Evolutionary conservation across 495 filamentous ascomycete genomes (phyloP).

Genomic region (Coniosporium apollinis): DNA sequence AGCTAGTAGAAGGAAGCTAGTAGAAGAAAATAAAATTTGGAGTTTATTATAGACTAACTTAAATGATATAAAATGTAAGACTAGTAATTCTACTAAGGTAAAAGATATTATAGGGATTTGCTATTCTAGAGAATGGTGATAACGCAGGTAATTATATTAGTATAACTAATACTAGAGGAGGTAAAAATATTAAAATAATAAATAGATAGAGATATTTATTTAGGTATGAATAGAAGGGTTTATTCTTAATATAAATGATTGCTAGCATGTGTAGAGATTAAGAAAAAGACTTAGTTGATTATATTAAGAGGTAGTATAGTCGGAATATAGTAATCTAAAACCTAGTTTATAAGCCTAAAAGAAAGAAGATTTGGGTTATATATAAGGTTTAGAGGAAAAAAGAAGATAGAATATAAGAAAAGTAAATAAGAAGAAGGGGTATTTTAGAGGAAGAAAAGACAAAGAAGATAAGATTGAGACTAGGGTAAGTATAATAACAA

Average conservation of each 20-base stretch:
- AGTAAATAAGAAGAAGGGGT: no score
- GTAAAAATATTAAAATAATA: constrained; percentile 20
- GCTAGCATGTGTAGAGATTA: constrained; percentile 17
- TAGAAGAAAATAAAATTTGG: constrained; percentile 1
- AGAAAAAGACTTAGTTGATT: constrained; percentile 21
- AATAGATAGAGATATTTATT: constrained; percentile 19
- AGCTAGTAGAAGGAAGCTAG: constrained; percentile 6
- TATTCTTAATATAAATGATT: constrained; percentile 25
- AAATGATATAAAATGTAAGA: constrained; percentile 1
- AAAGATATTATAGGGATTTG: constrained; percentile 17
- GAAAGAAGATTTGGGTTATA: no score
- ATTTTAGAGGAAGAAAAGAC: no score
- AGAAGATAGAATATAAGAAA: no score
- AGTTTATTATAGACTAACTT: constrained; percentile 2
- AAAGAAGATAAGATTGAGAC: constrained; percentile 26
- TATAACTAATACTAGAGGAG: constrained; percentile 11
- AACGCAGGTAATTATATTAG: constrained; percentile 20
- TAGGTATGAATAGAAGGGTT: constrained; percentile 18
- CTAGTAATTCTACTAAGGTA: constrained; percentile 2
- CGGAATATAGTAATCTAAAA: constrained; percentile 22
- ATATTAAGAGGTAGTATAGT: constrained; percentile 23
- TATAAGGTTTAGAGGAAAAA: no score
- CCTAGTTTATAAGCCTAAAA: no score
- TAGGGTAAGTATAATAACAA: constrained; percentile 16
- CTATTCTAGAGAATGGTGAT: constrained; percentile 22